These are phyloP conservation scores for Polyporus arcularius DNA, from an alignment of 768 basidiomycete species.

Conservation along the genomic window DNA sequence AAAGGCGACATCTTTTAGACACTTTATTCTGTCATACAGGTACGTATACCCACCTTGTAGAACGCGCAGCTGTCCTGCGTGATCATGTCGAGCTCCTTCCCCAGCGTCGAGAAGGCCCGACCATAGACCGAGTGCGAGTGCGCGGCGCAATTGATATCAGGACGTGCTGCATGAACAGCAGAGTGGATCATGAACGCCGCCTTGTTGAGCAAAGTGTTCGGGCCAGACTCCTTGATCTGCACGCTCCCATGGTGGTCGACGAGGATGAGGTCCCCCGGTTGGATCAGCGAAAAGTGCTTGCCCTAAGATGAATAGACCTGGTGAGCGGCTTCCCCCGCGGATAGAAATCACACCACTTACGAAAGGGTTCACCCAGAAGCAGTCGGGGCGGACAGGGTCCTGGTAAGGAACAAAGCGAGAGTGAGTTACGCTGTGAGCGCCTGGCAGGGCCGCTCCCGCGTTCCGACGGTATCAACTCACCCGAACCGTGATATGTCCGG, in stretches of 20 bases:
- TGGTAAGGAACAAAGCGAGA: slow-evolving; percentile 5
- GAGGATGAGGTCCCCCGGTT: slow-evolving; percentile 45
- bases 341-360: slow-evolving; percentile 20
- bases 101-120: slow-evolving; percentile 40
- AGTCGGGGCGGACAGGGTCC: slow-evolving; percentile 43
- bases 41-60: slow-evolving; percentile 25
- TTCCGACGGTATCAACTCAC: slow-evolving; percentile 5
- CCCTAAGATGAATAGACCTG: slow-evolving; percentile 28
- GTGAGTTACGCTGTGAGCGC: background rate
- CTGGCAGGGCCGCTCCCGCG: background rate
- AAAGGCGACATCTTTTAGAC: background rate
- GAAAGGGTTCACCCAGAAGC: slow-evolving; percentile 53
- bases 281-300: slow-evolving; percentile 47
- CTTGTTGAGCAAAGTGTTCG: slow-evolving; percentile 35
- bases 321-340: background rate
- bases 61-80: slow-evolving; percentile 39
- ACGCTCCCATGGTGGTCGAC: slow-evolving; percentile 42
- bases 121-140: slow-evolving; percentile 39
- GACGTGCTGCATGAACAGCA: slow-evolving; percentile 36
- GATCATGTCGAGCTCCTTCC: slow-evolving; percentile 32
- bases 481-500: slow-evolving; percentile 54
- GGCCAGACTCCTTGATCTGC: slow-evolving; percentile 33
- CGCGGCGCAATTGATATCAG: slow-evolving; percentile 37
- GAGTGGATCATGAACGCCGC: slow-evolving; percentile 42
- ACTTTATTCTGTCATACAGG: background rate